Percentiles rank a stretch among this genome's conserved stretches.
Conservation (phyloP, 768 basidiomycete genomes). For the Hebeloma cylindrosporum region DNA sequence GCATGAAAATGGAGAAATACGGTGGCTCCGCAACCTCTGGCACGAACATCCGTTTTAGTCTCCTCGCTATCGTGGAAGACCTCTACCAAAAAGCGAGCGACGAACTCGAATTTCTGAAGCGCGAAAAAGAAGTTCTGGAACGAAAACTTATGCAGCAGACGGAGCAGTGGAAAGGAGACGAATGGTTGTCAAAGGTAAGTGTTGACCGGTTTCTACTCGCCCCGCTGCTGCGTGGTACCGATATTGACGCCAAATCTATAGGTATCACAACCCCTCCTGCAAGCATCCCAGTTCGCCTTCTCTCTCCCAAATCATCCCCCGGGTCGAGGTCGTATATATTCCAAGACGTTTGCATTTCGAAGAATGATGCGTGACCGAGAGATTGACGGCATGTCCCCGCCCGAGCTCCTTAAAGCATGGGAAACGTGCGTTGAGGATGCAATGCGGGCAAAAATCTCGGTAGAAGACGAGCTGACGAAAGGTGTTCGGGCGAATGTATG, state of each 20-base stretch:
- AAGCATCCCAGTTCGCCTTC: slow-evolving; percentile 22
- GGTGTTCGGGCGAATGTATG: slow-evolving; percentile 45
- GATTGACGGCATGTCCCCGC: slow-evolving; percentile 44
- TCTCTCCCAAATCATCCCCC: slow-evolving; percentile 17
- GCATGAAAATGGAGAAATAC: slow-evolving; percentile 61
- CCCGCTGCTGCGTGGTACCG: too few species aligned
- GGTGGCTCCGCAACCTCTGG: slow-evolving; percentile 44
- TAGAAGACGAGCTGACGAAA: slow-evolving; percentile 53
- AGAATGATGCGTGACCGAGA: slow-evolving; percentile 42
- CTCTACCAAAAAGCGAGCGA: slow-evolving; percentile 48
- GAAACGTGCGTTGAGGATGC: slow-evolving; percentile 44
- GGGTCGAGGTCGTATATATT: slow-evolving; percentile 33
- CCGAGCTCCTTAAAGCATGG: slow-evolving; percentile 43
- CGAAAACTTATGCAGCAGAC: slow-evolving; percentile 31
- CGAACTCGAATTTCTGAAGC: slow-evolving; percentile 51
- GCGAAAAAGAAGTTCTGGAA: slow-evolving; percentile 47
- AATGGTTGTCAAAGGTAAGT: slow-evolving; percentile 41
- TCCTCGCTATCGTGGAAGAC: slow-evolving; percentile 61
- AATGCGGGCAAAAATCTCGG: slow-evolving; percentile 36
- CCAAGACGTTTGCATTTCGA: slow-evolving; percentile 44
- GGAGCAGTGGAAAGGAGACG: slow-evolving; percentile 11
- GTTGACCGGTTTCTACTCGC: background rate
- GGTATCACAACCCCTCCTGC: slow-evolving; percentile 41
- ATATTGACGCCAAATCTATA: slow-evolving; percentile 16
- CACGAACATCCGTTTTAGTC: slow-evolving; percentile 55